These are phyloP conservation scores for Pseudogymnoascus sp. DNA, from an alignment of 2,329 filamentous ascomycete genomes.

Conservation along the genomic window DNA sequence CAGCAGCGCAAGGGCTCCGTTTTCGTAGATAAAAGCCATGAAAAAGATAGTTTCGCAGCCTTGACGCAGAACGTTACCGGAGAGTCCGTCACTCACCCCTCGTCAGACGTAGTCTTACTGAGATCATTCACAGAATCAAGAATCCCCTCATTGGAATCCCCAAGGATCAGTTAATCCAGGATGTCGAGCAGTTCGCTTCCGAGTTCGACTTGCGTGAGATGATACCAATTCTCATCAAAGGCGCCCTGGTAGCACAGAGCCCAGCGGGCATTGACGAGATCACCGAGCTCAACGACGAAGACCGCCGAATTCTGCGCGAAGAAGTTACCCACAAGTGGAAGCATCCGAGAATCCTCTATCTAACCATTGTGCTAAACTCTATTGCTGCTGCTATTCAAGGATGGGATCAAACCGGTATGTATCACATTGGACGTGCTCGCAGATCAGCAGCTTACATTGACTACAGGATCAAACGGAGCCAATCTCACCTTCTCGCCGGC, in stretches of 20 bases:
- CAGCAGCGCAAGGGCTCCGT: slow-evolving; percentile 16
- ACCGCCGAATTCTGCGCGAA: slow-evolving; percentile 31
- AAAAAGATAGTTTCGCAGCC: slow-evolving; percentile 19
- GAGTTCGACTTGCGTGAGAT: slow-evolving; percentile 46
- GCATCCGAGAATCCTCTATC: slow-evolving; percentile 53
- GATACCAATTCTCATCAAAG: slow-evolving; percentile 16
- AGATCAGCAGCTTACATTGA: slow-evolving; percentile 47
- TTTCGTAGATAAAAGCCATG: slow-evolving; percentile 15
- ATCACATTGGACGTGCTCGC: slow-evolving; percentile 17
- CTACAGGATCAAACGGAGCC: slow-evolving; percentile 39
- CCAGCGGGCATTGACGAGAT: slow-evolving; percentile 19
- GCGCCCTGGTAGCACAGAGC: slow-evolving; percentile 36
- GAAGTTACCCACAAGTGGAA: slow-evolving; percentile 63
- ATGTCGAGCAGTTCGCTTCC: slow-evolving; percentile 53
- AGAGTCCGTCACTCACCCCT: slow-evolving; percentile 16
- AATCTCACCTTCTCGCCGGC: slow-evolving; percentile 34
- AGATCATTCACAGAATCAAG: slow-evolving; percentile 35
- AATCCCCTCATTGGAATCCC: slow-evolving; percentile 52
- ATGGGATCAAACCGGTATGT: slow-evolving; percentile 40
- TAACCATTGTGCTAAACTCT: slow-evolving; percentile 61
- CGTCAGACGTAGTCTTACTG: background rate
- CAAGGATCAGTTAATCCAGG: slow-evolving; percentile 40
- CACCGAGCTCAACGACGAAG: slow-evolving; percentile 27
- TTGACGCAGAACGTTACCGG: slow-evolving; percentile 22
- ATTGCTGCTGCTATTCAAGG: slow-evolving; percentile 58